A percentile compares a stretch with the other conserved stretches of the same genome.
phyloP scores from a whole-genome alignment of 352 stramenopile species.

The Phytophthora aleatoria region DNA sequence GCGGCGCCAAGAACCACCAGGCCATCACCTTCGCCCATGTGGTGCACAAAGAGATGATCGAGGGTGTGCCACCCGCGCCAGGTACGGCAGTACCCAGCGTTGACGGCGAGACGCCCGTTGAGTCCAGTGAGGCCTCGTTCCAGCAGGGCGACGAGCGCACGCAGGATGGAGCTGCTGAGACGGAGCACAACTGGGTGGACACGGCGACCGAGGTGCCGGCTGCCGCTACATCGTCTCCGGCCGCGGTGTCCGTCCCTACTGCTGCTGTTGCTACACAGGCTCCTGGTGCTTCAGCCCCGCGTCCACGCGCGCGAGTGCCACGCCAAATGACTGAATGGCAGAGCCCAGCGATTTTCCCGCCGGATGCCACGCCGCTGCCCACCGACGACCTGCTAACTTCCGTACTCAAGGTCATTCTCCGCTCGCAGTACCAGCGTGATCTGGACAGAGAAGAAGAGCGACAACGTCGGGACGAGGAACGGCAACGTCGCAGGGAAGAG shows the following conservation, averaged over 20 bases:
- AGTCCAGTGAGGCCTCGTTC: conserved; percentile 25
- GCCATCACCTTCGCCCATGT: conserved; percentile 39
- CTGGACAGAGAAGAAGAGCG: conserved; percentile 42
- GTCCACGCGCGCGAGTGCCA: conserved; percentile 9
- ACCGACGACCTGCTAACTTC: conserved; percentile 40
- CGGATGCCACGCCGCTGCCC: conserved; percentile 22
- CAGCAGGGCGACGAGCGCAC: conserved; percentile 20
- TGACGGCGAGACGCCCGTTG: conserved; percentile 16
- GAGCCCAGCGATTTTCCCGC: conserved; percentile 21
- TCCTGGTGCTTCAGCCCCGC: conserved; percentile 4
- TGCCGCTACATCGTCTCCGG: neutral
- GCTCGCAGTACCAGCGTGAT: conserved; percentile 44
- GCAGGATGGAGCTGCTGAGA: conserved; percentile 31
- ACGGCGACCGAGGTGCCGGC: conserved; percentile 13
- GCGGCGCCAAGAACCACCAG: conserved; percentile 43
- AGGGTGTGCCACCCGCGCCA: conserved; percentile 19
- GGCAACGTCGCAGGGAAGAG: conserved; percentile 34
- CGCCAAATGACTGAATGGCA: conserved; percentile 27
- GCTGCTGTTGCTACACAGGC: neutral
- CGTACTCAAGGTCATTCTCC: conserved; percentile 40
- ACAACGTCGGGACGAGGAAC: conserved; percentile 33
- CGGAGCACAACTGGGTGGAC: conserved; percentile 34
- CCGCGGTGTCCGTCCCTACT: conserved; percentile 1
- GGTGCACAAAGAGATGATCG: conserved; percentile 45
- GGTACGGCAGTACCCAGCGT: conserved; percentile 4